A percentile compares a stretch with the other conserved stretches of the same genome.
phyloP scores from a whole-genome alignment of 192 early-diverging fungal species.

The Backusella circina region DNA sequence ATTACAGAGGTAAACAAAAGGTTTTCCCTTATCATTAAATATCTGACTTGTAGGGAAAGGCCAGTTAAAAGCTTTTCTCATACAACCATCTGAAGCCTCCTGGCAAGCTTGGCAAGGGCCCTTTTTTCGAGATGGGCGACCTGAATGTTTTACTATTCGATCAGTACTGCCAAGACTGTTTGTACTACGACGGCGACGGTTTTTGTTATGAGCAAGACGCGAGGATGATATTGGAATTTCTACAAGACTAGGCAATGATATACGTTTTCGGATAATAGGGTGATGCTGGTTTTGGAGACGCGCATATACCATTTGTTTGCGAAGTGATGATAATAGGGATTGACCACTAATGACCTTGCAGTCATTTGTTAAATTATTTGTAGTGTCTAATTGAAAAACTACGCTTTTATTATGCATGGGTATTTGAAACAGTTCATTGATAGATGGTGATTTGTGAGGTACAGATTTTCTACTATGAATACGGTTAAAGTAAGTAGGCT shows the following conservation, averaged over 20 bases:
- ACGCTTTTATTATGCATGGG: conserved; percentile 20
- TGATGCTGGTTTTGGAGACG: background rate
- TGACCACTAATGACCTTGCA: conserved; percentile 28
- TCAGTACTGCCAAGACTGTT: background rate
- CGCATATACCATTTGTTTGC: conserved; percentile 12
- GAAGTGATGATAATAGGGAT: conserved; percentile 15
- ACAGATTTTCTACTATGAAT: conserved; percentile 18
- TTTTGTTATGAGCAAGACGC: background rate
- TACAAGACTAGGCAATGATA: background rate
- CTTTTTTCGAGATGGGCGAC: conserved; percentile 17
- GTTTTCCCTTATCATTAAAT: conserved; percentile 26
- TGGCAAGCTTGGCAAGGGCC: conserved; percentile 35
- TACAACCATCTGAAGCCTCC: conserved; percentile 32
- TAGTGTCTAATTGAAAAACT: conserved; percentile 21
- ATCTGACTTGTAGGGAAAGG: conserved; percentile 17
- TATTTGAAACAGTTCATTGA: conserved; percentile 17
- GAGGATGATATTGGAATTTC: conserved; percentile 3
- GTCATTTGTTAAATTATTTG: background rate
- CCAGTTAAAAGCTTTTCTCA: conserved; percentile 37
- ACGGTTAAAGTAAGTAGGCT: background rate
- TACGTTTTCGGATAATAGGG: background rate
- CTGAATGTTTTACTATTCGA: background rate
- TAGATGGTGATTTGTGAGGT: conserved; percentile 28
- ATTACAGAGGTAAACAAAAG: conserved; percentile 36
- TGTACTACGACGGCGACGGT: background rate